These are phyloP conservation scores for Suillus clintonianus DNA, from an alignment of 768 basidiomycete genomes.

Conservation along the genomic window DNA sequence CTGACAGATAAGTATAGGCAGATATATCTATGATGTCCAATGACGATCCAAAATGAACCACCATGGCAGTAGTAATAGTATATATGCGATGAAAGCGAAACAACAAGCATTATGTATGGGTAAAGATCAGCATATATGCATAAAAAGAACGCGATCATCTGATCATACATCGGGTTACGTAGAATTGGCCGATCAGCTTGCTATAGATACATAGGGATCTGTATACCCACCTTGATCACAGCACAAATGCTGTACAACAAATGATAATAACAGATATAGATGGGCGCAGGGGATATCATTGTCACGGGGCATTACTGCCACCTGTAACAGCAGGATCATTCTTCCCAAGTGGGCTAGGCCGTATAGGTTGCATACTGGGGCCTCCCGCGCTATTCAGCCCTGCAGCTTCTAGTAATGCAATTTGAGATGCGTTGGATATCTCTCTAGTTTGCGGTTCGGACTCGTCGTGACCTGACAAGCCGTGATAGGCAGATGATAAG, in stretches of 20 bases:
- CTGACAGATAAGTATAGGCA: background rate
- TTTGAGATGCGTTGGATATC: constrained; percentile 21
- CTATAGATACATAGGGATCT: background rate
- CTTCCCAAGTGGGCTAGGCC: constrained; percentile 23
- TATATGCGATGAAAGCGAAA: background rate
- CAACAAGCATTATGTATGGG: background rate
- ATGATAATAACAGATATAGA: background rate
- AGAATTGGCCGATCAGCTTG: background rate
- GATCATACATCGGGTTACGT: background rate
- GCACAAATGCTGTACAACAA: background rate
- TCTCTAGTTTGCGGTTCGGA: constrained; percentile 19
- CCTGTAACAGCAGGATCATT: background rate
- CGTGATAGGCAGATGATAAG: constrained; percentile 23
- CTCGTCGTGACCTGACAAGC: constrained; percentile 5
- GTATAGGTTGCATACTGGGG: constrained; percentile 2
- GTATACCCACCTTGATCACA: background rate
- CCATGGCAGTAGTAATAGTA: background rate
- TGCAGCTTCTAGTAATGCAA: constrained; percentile 23
- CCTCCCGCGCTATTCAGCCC: constrained; percentile 11
- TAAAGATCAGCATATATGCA: background rate
- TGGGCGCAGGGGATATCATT: background rate
- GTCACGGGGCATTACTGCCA: background rate
- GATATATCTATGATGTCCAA: background rate
- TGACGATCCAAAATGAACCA: background rate
- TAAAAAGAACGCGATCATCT: background rate